Base-by-base conservation (phyloP, 768 basidiomycete genomes). In the Kondoa malvinella region DNA sequence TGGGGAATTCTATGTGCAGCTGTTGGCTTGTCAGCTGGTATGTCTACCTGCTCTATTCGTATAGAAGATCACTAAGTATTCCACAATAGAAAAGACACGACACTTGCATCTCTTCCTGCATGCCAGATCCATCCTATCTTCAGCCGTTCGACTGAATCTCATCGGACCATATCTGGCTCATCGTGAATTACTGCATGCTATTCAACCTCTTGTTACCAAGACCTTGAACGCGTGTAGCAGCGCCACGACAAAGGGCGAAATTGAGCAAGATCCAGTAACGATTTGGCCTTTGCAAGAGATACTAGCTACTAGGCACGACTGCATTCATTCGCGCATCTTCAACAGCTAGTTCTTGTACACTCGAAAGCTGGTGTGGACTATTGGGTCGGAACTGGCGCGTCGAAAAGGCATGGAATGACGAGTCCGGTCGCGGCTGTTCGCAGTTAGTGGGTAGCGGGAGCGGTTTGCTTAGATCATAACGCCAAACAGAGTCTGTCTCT, bases 201-300 rank as follows among this genome's bases (percentile, higher is more conserved):
- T 88, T 14, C 80, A 81, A n/a, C 81, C 83, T 0, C 76, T 94
- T 57, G 83, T 95, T 34, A 82, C 83, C 3, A 76, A 77, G 2
- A 82, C 86, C 69, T 74, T 81, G 3, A 69, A 73, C 1, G 79
- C 77, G 65, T 84, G 81, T 72, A 78, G 30, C 34, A 77, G 56
- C 66, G 79, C 25, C 17, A 64, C 29, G 4, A 32, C 62, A 12
- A 4, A 8, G 29, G 29, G 25, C 4, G 8, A 17, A n/a, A 27
- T 27, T 2, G 27, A 56, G 33, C 57, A 15, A 67, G 30, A 67
- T 21, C 33, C 15, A 2, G 86, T 87, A 40, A 91, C 85, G 73
- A 96, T 89, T 17, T 97, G 94, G 94, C 95, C 94, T 0, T 77
- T 99, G 25, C 92, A 92, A 21, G 95, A 99, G 78, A 87, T 97